phyloP scores from a whole-genome alignment of 2,329 filamentous ascomycete species.

The Claviceps fusiformis region DNA sequence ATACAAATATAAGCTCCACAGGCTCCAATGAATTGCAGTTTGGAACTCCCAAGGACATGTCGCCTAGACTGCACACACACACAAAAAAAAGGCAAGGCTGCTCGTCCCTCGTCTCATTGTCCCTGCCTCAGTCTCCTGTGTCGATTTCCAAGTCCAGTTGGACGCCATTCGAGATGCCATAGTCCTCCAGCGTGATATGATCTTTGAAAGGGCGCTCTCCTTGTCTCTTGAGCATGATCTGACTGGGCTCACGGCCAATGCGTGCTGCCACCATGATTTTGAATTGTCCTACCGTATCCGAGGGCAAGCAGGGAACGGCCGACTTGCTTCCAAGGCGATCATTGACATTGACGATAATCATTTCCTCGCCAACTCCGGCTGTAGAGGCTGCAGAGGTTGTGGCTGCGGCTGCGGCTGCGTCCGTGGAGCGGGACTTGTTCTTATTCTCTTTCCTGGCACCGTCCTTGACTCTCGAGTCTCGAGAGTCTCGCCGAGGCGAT shows the following conservation, averaged over 20 bases:
- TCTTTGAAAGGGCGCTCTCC: conserved; percentile 92
- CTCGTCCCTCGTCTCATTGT: background rate
- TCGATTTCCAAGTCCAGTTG: conserved; percentile 50
- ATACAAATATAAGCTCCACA: too few relatives aligned
- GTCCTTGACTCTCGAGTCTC: conserved; percentile 21
- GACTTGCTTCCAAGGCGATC: conserved; percentile 95
- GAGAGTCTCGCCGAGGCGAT: conserved; percentile 12
- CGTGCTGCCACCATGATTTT: conserved; percentile 84
- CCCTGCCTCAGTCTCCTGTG: conserved; percentile 36
- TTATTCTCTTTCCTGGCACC: conserved; percentile 22
- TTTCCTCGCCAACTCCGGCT: conserved; percentile 45
- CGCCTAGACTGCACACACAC: background rate
- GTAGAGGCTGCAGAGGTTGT: conserved; percentile 8
- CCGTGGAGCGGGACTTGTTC: conserved; percentile 11
- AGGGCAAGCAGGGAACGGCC: conserved; percentile 76
- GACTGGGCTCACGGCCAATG: conserved; percentile 77
- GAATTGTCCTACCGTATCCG: conserved; percentile 72
- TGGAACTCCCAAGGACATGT: background rate
- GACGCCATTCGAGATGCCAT: conserved; percentile 87
- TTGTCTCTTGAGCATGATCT: conserved; percentile 85
- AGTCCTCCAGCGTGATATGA: conserved; percentile 73
- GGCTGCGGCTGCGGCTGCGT: conserved; percentile 10
- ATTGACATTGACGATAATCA: conserved; percentile 91
- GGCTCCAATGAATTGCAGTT: background rate
- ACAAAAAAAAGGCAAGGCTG: background rate